Percentiles rank a stretch among this genome's conserved stretches.
Conservation (phyloP, 2,329 filamentous ascomycete species). For the Drechslerella dactyloides region DNA sequence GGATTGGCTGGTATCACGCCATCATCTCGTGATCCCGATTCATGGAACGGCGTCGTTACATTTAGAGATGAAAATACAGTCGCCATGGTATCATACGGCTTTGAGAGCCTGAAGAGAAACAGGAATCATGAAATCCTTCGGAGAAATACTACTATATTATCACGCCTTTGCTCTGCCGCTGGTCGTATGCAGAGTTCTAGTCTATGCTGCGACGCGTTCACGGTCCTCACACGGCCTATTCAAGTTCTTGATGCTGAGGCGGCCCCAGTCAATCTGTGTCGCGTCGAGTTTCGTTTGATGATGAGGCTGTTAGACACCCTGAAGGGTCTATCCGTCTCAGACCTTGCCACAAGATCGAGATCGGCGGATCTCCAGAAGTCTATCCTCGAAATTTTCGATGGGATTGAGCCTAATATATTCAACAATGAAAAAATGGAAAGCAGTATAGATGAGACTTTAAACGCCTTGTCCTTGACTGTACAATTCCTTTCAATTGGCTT, state of each 20-base stretch:
- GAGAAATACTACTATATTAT: constrained; percentile 3
- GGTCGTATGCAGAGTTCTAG: constrained; percentile 9
- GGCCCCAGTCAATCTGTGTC: background rate
- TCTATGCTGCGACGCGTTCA: constrained; percentile 17
- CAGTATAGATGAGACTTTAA: background rate
- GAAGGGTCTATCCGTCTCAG: too few species aligned
- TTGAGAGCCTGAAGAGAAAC: too few species aligned
- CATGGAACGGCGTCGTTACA: background rate
- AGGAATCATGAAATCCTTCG: background rate
- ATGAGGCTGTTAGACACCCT: too few species aligned
- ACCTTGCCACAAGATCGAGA: too few species aligned
- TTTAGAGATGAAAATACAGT: constrained; percentile 8
- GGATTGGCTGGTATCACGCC: constrained; percentile 18
- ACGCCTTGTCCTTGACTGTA: constrained; percentile 1
- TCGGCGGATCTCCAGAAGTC: too few species aligned
- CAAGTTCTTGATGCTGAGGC: background rate
- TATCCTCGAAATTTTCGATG: background rate
- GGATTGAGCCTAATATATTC: background rate
- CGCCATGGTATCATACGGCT: constrained; percentile 12
- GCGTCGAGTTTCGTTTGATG: background rate
- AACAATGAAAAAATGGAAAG: background rate
- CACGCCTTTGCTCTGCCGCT: constrained; percentile 7
- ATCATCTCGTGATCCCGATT: background rate
- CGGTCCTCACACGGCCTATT: background rate
- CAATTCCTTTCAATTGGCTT: constrained; percentile 20